Evolutionary conservation across 768 basidiomycete species (phyloP).

Genomic region (Suillus americanus): DNA sequence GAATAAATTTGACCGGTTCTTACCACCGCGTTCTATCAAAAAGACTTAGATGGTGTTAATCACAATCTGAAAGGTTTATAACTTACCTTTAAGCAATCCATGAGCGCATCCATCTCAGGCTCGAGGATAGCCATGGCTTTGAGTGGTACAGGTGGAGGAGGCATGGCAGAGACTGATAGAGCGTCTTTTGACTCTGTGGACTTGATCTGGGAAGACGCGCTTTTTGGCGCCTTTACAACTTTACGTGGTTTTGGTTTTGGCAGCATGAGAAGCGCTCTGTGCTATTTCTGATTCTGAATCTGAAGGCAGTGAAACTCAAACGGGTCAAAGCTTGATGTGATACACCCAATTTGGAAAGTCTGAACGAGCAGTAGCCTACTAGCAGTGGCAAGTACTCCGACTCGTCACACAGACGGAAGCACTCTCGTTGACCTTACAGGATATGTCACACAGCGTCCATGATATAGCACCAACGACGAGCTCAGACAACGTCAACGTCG

Average conservation of each 20-base stretch:
- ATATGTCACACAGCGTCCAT: slow-evolving; percentile 23
- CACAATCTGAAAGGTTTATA: slow-evolving; percentile 8
- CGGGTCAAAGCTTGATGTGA: not conserved
- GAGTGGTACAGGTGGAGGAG: slow-evolving; percentile 50
- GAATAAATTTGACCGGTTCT: slow-evolving; percentile 71
- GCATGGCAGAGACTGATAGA: slow-evolving; percentile 42
- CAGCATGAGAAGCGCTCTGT: slow-evolving; percentile 34
- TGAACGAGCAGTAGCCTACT: not conserved
- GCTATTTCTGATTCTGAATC: not conserved
- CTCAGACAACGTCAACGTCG: slow-evolving; percentile 10
- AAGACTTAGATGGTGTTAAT: slow-evolving; percentile 2
- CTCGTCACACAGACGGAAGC: slow-evolving; percentile 5
- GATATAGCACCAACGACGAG: slow-evolving; percentile 10
- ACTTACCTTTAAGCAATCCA: slow-evolving; percentile 54
- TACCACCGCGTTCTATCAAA: slow-evolving; percentile 54
- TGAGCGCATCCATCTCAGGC: slow-evolving; percentile 62
- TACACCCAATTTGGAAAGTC: not conserved
- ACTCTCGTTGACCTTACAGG: not conserved
- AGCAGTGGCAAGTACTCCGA: not conserved
- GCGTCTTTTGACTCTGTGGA: slow-evolving; percentile 31
- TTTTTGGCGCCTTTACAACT: slow-evolving; percentile 24
- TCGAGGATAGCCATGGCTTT: slow-evolving; percentile 48
- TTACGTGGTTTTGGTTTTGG: slow-evolving; percentile 42
- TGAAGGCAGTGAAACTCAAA: slow-evolving; percentile 3
- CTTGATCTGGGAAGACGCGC: slow-evolving; percentile 9